Evolutionary conservation across 257 asterid species (phyloP), one percentile per base, ranked within the genome.

Genomic region (Solanum piurae): DNA sequence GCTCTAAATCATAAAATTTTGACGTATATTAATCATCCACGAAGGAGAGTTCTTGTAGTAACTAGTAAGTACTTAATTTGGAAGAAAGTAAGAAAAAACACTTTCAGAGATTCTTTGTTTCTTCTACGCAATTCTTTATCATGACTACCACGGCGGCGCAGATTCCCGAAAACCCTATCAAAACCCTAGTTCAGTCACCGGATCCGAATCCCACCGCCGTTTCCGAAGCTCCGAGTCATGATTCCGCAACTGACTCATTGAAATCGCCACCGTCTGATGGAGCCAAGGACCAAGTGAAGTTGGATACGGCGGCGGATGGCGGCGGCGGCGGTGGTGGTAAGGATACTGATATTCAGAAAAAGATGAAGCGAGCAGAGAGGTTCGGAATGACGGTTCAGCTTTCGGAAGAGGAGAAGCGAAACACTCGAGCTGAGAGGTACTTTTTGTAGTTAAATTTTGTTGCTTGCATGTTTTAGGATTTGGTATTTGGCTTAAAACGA

Each of bases 381-480:
- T 97, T 97, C 38, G 98, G 99, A 10, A 73, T 92, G 93, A 89
- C 98, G 46, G 12, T 95, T 5, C 91, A 94, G 42, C 92, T 97
- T 8, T 93, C 99, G 12, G 99, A 97, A 89, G 88, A 92, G 83
- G 98, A 96, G 89, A 96, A 96, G 90, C 95, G 98, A 79, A 92
- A 92, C 87, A 93, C 99, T 80, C 94, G 99, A 86, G 99, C 99
- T 2, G 98, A 95, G 89, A 95, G 99, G 99, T 95, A 89, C 20
- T 12, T 72, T 68, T 5, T 38, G 40, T 12, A 11, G 27, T 3
- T 11, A 38, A 37, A 7, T 27, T 27, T 79, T 79, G 62, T 80
- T 80, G 29, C 42, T 46, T 79, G 25, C 38, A 4, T 40, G 38
- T 25, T 42, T 44, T 79, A 7, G 68, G 68, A 37, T 29, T 27